A percentile compares a stretch with the other conserved stretches of the same genome.
These are phyloP conservation scores for Nematodospora anomalae DNA, from an alignment of 1,139 yeast species.

Conservation along the genomic window DNA sequence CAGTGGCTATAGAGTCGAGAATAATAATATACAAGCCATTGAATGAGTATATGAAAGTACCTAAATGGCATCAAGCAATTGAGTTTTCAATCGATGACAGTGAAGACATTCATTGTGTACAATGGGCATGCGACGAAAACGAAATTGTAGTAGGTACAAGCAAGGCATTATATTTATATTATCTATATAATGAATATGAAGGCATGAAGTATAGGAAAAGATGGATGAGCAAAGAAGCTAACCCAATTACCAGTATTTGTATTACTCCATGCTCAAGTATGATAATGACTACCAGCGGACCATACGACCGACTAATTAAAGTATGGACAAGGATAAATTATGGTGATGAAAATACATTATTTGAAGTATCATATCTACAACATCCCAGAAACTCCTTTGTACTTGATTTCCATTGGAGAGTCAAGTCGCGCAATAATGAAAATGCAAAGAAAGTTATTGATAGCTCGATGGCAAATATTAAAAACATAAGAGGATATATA, in stretches of 20 bases:
- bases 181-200: constrained; percentile 48
- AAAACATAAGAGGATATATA: constrained; percentile 38
- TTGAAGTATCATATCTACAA: constrained; percentile 67
- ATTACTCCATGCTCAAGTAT: constrained; percentile 66
- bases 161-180: constrained; percentile 52
- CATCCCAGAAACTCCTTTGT: constrained; percentile 57
- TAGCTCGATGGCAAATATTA: constrained; percentile 39
- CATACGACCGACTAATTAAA: constrained; percentile 65
- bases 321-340: constrained; percentile 78
- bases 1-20: constrained; percentile 40
- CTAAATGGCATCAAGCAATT: constrained; percentile 48
- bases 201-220: constrained; percentile 32
- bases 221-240: constrained; percentile 59
- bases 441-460: constrained; percentile 18
- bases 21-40: constrained; percentile 44
- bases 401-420: constrained; percentile 56
- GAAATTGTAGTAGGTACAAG: constrained; percentile 66
- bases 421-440: constrained; percentile 15
- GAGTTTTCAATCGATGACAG: constrained; percentile 24
- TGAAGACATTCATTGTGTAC: constrained; percentile 46
- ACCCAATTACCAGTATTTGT: constrained; percentile 52
- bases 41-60: constrained; percentile 42
- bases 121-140: constrained; percentile 63
- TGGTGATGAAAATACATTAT: constrained; percentile 63
- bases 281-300: constrained; percentile 59